Evolutionary conservation across 768 basidiomycete genomes (phyloP).

Genomic region (Boletus tomentosulus): DNA sequence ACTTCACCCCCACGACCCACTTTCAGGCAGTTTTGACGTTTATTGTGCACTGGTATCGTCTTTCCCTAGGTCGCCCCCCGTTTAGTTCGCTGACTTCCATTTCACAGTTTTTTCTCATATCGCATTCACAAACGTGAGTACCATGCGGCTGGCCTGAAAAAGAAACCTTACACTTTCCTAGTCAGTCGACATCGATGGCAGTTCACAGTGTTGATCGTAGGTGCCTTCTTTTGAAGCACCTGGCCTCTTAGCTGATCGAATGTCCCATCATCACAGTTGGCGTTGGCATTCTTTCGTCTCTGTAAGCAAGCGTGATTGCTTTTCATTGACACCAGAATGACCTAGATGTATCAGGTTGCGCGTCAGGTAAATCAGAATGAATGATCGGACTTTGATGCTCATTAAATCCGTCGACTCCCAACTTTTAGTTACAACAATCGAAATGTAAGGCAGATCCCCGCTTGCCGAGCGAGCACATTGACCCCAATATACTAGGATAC

Average conservation of each 20-base stretch:
- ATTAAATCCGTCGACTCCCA: conserved; percentile 13
- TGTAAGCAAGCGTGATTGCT: conserved; percentile 17
- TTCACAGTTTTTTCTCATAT: conserved; percentile 35
- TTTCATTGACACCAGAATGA: not conserved
- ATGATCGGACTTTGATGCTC: conserved; percentile 5
- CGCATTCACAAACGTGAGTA: conserved; percentile 40
- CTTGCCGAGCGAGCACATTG: not conserved
- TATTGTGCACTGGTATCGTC: conserved; percentile 47
- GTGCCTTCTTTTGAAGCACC: conserved; percentile 13
- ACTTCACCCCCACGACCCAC: conserved; percentile 9
- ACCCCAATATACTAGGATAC: conserved; percentile 19
- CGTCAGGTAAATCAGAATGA: conserved; percentile 21
- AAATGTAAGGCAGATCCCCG: conserved; percentile 22
- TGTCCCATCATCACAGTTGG: conserved; percentile 15
- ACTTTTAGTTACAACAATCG: conserved; percentile 24
- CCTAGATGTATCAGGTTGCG: conserved; percentile 30
- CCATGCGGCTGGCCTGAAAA: not conserved
- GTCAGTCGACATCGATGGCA: conserved; percentile 28
- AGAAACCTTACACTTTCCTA: conserved; percentile 2
- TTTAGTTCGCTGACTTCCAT: not conserved
- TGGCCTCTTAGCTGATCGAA: not conserved
- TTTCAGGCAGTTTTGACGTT: conserved; percentile 1
- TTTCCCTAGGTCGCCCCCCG: not conserved
- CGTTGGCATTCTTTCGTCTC: conserved; percentile 29
- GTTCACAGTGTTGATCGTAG: conserved; percentile 33